phyloP scores from a whole-genome alignment of 768 basidiomycete genomes.

The Boletus tylopilopsis region DNA sequence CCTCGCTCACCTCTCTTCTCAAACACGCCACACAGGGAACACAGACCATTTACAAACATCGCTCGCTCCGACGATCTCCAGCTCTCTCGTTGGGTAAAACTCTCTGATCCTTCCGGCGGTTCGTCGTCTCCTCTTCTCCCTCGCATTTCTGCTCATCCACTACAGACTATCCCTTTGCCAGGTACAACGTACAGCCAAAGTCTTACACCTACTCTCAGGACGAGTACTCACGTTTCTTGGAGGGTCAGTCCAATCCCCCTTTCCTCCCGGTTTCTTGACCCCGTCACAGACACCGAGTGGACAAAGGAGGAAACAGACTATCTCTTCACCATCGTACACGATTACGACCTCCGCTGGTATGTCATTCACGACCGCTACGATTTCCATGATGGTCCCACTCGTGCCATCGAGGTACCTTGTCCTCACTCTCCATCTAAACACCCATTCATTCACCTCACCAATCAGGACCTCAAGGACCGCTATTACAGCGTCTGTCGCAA shows the following conservation, averaged over 20 bases:
- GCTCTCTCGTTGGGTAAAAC: constrained; percentile 83
- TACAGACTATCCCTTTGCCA: constrained; percentile 75
- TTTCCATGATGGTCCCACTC: constrained; percentile 48
- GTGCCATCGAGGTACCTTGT: constrained; percentile 64
- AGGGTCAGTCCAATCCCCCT: constrained; percentile 45
- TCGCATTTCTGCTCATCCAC: background rate
- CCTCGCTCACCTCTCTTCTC: background rate
- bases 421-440: background rate
- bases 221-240: constrained; percentile 79
- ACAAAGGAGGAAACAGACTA: constrained; percentile 92
- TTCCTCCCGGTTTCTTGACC: background rate
- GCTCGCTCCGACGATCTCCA: constrained; percentile 66
- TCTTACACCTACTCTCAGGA: constrained; percentile 75
- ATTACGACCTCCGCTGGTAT: constrained; percentile 88
- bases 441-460: background rate
- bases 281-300: constrained; percentile 70
- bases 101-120: constrained; percentile 55
- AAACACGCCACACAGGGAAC: constrained; percentile 55
- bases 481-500: constrained; percentile 92
- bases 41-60: constrained; percentile 66
- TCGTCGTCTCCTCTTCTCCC: constrained; percentile 16
- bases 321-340: constrained; percentile 72
- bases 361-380: constrained; percentile 90
- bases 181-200: constrained; percentile 70
- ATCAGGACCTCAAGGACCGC: constrained; percentile 83